These are phyloP conservation scores for Cordyceps pruinosa DNA, from an alignment of 2,329 filamentous ascomycete genomes.

Conservation along the genomic window DNA sequence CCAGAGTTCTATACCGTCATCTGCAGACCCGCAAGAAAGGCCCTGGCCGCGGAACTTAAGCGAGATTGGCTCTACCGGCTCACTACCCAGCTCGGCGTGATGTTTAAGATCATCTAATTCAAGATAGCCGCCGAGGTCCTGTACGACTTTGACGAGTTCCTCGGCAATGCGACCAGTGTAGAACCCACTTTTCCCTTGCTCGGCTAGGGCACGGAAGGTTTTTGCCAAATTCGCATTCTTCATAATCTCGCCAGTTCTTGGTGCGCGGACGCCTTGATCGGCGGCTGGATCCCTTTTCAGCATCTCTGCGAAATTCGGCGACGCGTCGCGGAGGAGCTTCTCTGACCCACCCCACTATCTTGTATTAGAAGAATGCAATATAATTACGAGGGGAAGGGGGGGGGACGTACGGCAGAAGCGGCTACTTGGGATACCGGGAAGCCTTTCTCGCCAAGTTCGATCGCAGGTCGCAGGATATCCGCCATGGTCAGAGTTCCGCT, in stretches of 20 bases:
- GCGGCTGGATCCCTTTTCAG: conserved; percentile 68
- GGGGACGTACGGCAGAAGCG: conserved; percentile 53
- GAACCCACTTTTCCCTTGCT: conserved; percentile 82
- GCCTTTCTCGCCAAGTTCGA: conserved; percentile 77
- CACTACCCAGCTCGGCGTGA: conserved; percentile 61
- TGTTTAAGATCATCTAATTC: conserved; percentile 72
- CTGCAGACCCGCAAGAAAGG: conserved; percentile 18
- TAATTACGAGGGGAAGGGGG: background rate
- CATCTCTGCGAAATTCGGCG: conserved; percentile 82
- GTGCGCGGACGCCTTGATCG: conserved; percentile 64
- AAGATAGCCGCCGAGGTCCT: conserved; percentile 68
- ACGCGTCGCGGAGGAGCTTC: conserved; percentile 57
- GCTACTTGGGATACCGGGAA: conserved; percentile 83
- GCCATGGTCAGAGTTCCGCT: conserved; percentile 74
- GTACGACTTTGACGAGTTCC: conserved; percentile 70
- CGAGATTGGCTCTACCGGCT: conserved; percentile 76
- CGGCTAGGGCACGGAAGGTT: conserved; percentile 73
- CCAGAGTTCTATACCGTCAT: conserved; percentile 68
- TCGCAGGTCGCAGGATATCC: conserved; percentile 77
- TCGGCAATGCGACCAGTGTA: conserved; percentile 81
- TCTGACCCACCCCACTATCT: conserved; percentile 72
- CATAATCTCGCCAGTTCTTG: conserved; percentile 78
- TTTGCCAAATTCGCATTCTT: conserved; percentile 73
- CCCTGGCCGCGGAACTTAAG: conserved; percentile 67
- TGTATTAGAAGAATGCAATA: no score